Base-by-base conservation (phyloP, 805 yeast species). In the Dipodascus geniculatus region DNA sequence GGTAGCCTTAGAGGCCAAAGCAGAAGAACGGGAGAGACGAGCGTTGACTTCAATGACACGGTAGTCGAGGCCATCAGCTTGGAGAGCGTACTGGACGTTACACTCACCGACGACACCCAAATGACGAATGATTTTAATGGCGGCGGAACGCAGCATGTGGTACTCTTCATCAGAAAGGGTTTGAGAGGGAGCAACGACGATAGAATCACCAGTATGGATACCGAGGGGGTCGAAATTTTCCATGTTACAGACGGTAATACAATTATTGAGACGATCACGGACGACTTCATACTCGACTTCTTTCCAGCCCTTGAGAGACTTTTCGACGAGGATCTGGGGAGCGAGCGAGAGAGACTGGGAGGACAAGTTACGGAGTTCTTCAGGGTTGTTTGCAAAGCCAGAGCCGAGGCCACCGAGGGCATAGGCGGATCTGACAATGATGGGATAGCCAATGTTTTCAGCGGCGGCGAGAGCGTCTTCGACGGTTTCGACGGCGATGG, bases 61-160 rank as follows among this genome's bases (percentile, higher is more conserved):
- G 77, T 85, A 91, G 66, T 91, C 98, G 63, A 87, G 79, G 33
- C 96, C 95, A 71, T 89, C 93, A 48, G 99, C 96, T 68, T 90
- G 95, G 61, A 91, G 78, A 53, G 97, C 95, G 68, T 91, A 91
- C 72, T 91, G 99, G 58, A 91, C 96, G 70, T 91, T 91, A 80
- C 99, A 91, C 74, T 91, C 99, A 71, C 99, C 99, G 62, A 91
- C 96, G 60, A 91, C 99, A 68, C 99, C 99, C 67, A 91, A 77
- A 68, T 91, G 99, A 71, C 98, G 87, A 65, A 91, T 91, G 65
- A 91, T 88, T 73, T 93, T 93, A 70, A 93, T 88, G 54, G 99
- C 99, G 54, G 99, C 96, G 50, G 95, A 77, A 75, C 99, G 84
- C 65, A 91, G 81, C 99, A 91, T 93, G 74, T 91, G 96, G 73